Evolutionary conservation across 306 rosid genomes (phyloP), one percentile per base, ranked within the genome.

Genomic region (Gleditsia sinensis): DNA sequence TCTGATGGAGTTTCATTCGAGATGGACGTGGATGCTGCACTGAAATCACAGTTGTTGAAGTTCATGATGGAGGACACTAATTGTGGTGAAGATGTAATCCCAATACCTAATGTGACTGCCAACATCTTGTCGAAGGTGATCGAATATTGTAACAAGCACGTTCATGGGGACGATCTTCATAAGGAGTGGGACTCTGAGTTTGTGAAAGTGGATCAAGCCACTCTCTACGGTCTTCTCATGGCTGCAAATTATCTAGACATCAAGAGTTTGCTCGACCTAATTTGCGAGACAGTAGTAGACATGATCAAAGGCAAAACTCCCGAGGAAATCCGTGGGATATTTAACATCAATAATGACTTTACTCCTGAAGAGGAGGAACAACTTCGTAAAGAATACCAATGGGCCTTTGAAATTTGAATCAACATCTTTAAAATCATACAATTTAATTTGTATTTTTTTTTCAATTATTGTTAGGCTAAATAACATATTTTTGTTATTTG

Each of bases 391-490:
- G 57, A 79, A 78, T 75, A 75, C 37, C 75, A 36, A 63, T 69
- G 83, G 83, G 81, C 81, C n/a, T n/a, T n/a, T n/a, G n/a, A n/a
- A n/a, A 0, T 78, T 74, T 12, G 78, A 74, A 70, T 74, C 57
- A 56, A 13, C 39, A 8, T 34, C 8, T 34, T 34, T 8, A 34
- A 5, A 3, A n/a, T 34, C 39, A 34, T n/a, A n/a, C n/a, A n/a
- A n/a, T n/a, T n/a, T n/a, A n/a, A n/a, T n/a, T n/a, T n/a, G n/a
- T n/a, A n/a, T n/a, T n/a, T n/a, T n/a, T n/a, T n/a, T n/a, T n/a
- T n/a, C n/a, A n/a, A n/a, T n/a, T n/a, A n/a, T n/a, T n/a, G n/a
- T n/a, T n/a, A n/a, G n/a, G n/a, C n/a, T n/a, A n/a, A n/a, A n/a
- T n/a, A n/a, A n/a, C n/a, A n/a, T n/a, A n/a, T n/a, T n/a, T n/a